Evolutionary conservation across 2,329 filamentous ascomycete species (phyloP), one percentile per base, ranked within the genome.

Genomic region (Neospermospora avenae): DNA sequence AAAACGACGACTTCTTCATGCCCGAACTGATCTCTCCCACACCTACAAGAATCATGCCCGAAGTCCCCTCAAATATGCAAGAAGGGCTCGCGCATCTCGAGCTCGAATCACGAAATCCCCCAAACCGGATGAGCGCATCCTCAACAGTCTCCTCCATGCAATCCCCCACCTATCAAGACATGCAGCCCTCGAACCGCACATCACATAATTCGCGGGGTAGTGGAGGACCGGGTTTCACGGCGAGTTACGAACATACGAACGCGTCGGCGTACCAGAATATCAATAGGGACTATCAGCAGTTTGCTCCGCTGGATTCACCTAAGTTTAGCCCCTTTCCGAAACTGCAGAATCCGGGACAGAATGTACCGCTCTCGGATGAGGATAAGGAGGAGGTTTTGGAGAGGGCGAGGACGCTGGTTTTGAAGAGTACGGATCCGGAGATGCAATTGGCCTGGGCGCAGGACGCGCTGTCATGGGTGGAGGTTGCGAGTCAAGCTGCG

Each of bases 371-470:
- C 1, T 93, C 91, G 59, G 92, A 98, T 75, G 93, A 97, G 67
- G 91, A 97, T 72, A 93, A 96, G 76, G 95, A 97, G 75, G 86
- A 89, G 31, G 92, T 91, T 52, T 77, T 99, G 56, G 95, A 96
- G 78, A 88, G 87, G 72, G 91, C 92, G 35, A 86, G 93, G 58
- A 78, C 89, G 63, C 84, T 89, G 61, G 93, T 98, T 37, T 81
- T 99, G 64, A 91, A 92, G 72, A 96, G 92, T 49, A 96, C 96
- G 71, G 93, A 99, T 73, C 91, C 96, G 52, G 88, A 96, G 68
- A 96, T 96, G 86, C 95, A 99, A 78, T 83, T 99, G 70, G 91
- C 91, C 62, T 99, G 95, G 95, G 93, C 95, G 42, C 90, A 96
- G 72, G 95, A 98, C 76, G 88, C 92, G 46, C 81, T 99, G 61